These are phyloP conservation scores for Dioscorea cayenensis DNA, from an alignment of 116 monocot species.

Conservation along the genomic window DNA sequence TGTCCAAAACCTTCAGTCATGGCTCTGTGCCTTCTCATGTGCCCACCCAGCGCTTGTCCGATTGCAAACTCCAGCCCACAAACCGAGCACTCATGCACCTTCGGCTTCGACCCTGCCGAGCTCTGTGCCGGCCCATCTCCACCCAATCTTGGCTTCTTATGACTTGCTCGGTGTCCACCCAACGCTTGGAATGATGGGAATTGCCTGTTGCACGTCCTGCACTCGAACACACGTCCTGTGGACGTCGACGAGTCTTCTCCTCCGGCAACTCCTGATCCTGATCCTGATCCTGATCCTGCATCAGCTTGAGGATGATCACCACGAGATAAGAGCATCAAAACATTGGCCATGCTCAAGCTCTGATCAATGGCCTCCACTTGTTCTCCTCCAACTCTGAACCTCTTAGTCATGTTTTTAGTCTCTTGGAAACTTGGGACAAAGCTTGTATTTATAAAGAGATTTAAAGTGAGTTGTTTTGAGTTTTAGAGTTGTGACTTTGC, in stretches of 20 bases:
- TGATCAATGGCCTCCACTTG: slow-evolving; percentile 8
- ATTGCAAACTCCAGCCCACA: slow-evolving; percentile 57
- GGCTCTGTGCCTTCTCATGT: slow-evolving; percentile 63
- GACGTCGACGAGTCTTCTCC: not conserved
- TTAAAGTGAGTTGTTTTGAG: not conserved
- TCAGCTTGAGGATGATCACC: not conserved
- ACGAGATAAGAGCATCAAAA: slow-evolving; percentile 41
- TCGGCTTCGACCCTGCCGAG: slow-evolving; percentile 16
- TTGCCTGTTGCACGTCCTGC: slow-evolving; percentile 57
- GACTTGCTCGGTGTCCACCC: slow-evolving; percentile 57
- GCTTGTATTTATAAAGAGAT: not conserved
- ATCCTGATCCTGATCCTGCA: not conserved
- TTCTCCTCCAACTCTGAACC: not conserved
- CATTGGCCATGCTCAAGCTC: slow-evolving; percentile 30
- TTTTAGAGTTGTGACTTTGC: not conserved
- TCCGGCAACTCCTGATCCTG: not conserved
- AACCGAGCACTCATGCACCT: slow-evolving; percentile 43
- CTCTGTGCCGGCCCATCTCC: not conserved
- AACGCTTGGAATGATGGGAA: slow-evolving; percentile 65
- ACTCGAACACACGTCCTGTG: slow-evolving; percentile 35
- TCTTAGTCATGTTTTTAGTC: not conserved
- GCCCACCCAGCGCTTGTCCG: slow-evolving; percentile 74
- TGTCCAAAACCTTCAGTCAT: slow-evolving; percentile 3
- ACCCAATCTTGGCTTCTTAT: slow-evolving; percentile 31
- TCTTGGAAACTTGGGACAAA: not conserved